Percentiles rank a stretch among this genome's conserved stretches.
These are phyloP conservation scores for Periglandula ipomoeae DNA, from an alignment of 2,329 filamentous ascomycete genomes.

Conservation along the genomic window DNA sequence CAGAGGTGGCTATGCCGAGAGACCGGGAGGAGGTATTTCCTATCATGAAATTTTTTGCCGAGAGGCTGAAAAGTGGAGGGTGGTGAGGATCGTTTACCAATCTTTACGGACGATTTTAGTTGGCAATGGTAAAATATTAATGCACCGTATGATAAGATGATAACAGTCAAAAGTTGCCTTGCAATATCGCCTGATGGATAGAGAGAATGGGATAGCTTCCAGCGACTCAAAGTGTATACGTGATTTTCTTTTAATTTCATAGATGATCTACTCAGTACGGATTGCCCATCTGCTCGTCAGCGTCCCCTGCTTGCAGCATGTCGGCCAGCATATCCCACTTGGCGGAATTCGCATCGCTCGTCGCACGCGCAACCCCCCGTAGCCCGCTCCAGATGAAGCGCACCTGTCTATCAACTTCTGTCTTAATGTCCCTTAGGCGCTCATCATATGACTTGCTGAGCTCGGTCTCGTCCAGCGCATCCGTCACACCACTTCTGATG, in stretches of 20 bases:
- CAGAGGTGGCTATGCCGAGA: constrained; percentile 73
- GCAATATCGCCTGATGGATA: too few relatives aligned
- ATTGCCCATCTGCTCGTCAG: constrained; percentile 6
- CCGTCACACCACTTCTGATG: constrained; percentile 27
- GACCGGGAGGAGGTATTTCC: constrained; percentile 80
- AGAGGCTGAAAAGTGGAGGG: constrained; percentile 39
- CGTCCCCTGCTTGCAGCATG: constrained; percentile 52
- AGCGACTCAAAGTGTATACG: too few relatives aligned
- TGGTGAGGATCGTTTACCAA: not conserved
- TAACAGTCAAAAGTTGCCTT: too few relatives aligned
- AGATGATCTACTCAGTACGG: too few relatives aligned
- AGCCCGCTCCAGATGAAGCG: constrained; percentile 66
- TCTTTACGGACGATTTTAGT: constrained; percentile 11
- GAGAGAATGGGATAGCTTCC: too few relatives aligned
- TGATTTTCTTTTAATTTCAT: too few relatives aligned
- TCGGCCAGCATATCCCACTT: constrained; percentile 79
- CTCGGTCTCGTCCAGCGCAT: constrained; percentile 16
- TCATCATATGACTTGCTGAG: constrained; percentile 36
- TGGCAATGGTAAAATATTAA: too few relatives aligned
- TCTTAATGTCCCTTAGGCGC: constrained; percentile 46
- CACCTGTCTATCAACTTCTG: constrained; percentile 55
- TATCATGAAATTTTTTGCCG: constrained; percentile 75
- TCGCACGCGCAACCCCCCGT: constrained; percentile 64
- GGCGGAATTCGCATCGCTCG: constrained; percentile 47
- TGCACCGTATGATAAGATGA: too few relatives aligned